Percentiles rank a stretch among this genome's conserved stretches.
Evolutionary conservation across 2,329 filamentous ascomycete species (phyloP).

Genomic region (Fusarium sp.): DNA sequence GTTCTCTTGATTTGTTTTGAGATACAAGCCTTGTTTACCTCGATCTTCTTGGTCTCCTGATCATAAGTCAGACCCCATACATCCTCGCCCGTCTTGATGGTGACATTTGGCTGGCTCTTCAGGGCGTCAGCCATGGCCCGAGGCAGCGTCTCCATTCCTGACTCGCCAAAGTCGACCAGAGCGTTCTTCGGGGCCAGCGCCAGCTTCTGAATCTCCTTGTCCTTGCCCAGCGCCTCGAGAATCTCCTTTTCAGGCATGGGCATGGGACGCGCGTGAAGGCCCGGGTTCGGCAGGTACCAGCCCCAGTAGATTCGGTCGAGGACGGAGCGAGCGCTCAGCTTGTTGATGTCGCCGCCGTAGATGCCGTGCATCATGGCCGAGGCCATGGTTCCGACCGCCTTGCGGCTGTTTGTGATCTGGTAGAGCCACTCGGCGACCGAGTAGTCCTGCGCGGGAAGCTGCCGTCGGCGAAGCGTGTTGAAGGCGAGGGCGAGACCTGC

Average conservation of each 20-base stretch:
- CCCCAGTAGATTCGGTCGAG: constrained; percentile 49
- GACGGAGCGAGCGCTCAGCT: constrained; percentile 78
- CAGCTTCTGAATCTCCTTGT: constrained; percentile 47
- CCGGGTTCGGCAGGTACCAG: constrained; percentile 44
- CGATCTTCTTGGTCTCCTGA: constrained; percentile 51
- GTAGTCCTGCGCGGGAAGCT: constrained; percentile 45
- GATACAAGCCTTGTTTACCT: constrained; percentile 50
- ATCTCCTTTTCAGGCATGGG: constrained; percentile 46
- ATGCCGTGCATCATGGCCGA: constrained; percentile 88
- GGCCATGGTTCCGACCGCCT: constrained; percentile 75
- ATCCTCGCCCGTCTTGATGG: constrained; percentile 62
- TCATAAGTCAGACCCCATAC: constrained; percentile 62
- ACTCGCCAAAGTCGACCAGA: constrained; percentile 53
- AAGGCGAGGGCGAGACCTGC: constrained; percentile 44
- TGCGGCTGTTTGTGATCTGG: constrained; percentile 44
- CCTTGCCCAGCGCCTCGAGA: constrained; percentile 44
- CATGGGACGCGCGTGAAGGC: constrained; percentile 58
- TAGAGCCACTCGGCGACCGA: constrained; percentile 54
- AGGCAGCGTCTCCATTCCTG: constrained; percentile 74
- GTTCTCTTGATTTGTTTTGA: not conserved
- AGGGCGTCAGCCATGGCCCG: constrained; percentile 66
- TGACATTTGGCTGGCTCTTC: constrained; percentile 66
- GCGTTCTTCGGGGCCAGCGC: constrained; percentile 48
- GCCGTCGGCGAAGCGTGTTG: constrained; percentile 35
- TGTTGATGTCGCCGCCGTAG: constrained; percentile 88